Evolutionary conservation across 148 eudicot genomes (phyloP).

Genomic region (Heliosperma pusillum): DNA sequence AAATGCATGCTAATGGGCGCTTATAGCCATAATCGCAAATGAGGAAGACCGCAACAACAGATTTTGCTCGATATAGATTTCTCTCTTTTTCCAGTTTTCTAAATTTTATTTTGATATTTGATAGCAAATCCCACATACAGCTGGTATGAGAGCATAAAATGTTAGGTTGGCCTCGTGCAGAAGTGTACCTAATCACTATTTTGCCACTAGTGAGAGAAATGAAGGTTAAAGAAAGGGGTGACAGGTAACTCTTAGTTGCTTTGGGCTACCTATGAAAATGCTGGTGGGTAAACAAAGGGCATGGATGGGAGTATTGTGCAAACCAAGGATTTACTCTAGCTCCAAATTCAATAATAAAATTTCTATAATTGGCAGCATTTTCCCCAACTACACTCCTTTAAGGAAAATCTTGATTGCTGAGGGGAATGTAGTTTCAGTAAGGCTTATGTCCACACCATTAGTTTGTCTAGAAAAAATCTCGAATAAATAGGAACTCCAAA

Average conservation of each 20-base stretch:
- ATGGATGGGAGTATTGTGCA: background rate
- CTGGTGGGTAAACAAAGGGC: background rate
- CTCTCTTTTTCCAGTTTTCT: background rate
- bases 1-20: background rate
- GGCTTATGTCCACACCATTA: background rate
- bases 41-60: background rate
- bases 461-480: no score
- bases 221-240: background rate
- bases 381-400: background rate
- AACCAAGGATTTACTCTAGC: background rate
- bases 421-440: background rate
- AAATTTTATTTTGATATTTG: background rate
- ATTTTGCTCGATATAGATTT: background rate
- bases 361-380: background rate
- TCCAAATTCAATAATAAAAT: background rate
- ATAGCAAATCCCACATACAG: background rate
- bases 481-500: background rate
- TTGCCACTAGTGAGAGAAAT: background rate
- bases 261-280: background rate
- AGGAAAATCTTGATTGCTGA: background rate
- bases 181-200: background rate
- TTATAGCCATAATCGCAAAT: background rate
- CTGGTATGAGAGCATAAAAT: background rate
- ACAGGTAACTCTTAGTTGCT: background rate
- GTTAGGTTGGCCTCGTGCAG: background rate